Conservation (phyloP, 352 stramenopile genomes). For the Phytophthora rubi region DNA sequence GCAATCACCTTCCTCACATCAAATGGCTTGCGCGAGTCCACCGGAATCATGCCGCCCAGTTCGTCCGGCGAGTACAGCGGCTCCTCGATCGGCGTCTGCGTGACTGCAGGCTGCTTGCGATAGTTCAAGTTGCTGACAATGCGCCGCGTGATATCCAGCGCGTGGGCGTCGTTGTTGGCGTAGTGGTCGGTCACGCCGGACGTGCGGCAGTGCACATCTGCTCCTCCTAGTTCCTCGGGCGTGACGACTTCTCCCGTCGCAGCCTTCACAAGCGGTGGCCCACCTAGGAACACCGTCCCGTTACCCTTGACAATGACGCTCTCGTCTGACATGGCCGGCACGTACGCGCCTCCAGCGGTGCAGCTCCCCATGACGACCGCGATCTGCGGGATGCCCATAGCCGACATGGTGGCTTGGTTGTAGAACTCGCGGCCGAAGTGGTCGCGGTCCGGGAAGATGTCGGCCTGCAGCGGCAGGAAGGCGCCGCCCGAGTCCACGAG, state of each 20-base stretch:
- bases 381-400: conserved; percentile 95
- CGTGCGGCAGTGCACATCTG: conserved; percentile 89
- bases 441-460: conserved; percentile 98
- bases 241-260: conserved; percentile 97
- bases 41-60: conserved; percentile 94
- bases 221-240: conserved; percentile 95
- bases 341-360: conserved; percentile 96
- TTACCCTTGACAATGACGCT: conserved; percentile 97
- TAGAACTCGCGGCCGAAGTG: conserved; percentile 99
- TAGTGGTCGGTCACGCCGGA: conserved; percentile 98
- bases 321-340: conserved; percentile 98
- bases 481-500: conserved; percentile 96
- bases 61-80: conserved; percentile 93
- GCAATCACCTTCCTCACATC: conserved; percentile 97
- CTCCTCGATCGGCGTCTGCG: conserved; percentile 87
- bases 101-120: conserved; percentile 42
- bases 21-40: conserved; percentile 95
- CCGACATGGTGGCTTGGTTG: conserved; percentile 98
- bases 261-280: conserved; percentile 97
- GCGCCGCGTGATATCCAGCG: conserved; percentile 88
- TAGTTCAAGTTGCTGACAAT: conserved; percentile 95
- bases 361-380: conserved; percentile 98
- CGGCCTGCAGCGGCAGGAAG: conserved; percentile 95
- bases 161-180: conserved; percentile 95
- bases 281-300: conserved; percentile 97